Percentiles rank a stretch among this genome's conserved stretches.
Evolutionary conservation across 1,284 basidiomycete species (phyloP).

Genomic region (Heterobasidion parviporum): DNA sequence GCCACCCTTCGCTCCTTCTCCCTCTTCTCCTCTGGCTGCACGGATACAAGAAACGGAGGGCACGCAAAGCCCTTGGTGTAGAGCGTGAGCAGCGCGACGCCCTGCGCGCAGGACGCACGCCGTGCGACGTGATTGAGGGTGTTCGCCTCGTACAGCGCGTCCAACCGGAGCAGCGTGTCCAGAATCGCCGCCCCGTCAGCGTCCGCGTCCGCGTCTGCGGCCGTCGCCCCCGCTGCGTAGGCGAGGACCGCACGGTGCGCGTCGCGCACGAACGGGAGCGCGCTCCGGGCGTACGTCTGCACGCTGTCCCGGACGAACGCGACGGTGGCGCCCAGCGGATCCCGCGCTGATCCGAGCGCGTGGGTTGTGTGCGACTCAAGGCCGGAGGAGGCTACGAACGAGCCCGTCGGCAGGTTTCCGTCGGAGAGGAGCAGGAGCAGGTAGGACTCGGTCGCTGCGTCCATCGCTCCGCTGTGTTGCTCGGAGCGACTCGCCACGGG

Average conservation of each 20-base stretch:
- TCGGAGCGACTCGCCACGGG: not conserved
- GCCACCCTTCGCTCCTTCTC: conserved; percentile 16
- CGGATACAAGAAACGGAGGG: conserved; percentile 25
- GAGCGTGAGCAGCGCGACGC: conserved; percentile 86
- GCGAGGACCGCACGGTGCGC: conserved; percentile 40
- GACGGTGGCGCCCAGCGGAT: conserved; percentile 29
- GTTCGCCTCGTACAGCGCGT: conserved; percentile 77
- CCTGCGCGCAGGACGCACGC: conserved; percentile 86
- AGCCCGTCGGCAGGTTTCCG: conserved; percentile 81
- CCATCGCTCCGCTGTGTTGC: not conserved
- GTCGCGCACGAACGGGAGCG: conserved; percentile 71
- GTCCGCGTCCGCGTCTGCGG: not conserved
- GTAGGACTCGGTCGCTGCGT: conserved; percentile 43
- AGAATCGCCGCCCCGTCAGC: conserved; percentile 20
- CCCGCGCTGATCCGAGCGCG: conserved; percentile 55
- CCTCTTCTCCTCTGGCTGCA: conserved; percentile 10
- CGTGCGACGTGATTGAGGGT: conserved; percentile 86
- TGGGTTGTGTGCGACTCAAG: conserved; percentile 88
- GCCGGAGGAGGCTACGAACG: conserved; percentile 89
- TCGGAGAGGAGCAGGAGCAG: conserved; percentile 70
- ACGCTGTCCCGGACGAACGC: conserved; percentile 68
- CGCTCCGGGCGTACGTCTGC: conserved; percentile 64
- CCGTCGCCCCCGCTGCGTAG: not conserved
- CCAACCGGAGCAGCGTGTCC: conserved; percentile 44
- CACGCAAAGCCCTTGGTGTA: conserved; percentile 75